Conservation (phyloP, 2,329 filamentous ascomycete genomes). For the Trichophyton equinum region DNA sequence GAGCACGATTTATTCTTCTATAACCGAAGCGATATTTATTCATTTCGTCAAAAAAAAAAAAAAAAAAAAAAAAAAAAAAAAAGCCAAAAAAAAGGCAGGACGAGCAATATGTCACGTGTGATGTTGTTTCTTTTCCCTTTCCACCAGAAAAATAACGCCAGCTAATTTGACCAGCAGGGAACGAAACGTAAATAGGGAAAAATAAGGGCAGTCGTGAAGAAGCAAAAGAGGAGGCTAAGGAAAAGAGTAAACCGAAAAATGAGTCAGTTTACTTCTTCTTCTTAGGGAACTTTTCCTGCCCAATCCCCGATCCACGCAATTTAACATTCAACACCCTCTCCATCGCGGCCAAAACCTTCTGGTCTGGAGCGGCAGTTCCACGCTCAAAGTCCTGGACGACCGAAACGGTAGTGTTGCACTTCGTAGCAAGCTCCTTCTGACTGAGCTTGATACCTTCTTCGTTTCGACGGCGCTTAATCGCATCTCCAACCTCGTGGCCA, state of each 20-base stretch:
- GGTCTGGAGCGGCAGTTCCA: constrained; percentile 64
- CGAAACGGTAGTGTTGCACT: constrained; percentile 74
- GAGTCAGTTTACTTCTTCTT: constrained; percentile 42
- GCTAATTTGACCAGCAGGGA: background rate
- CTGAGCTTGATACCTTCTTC: constrained; percentile 89
- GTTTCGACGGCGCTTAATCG: constrained; percentile 67
- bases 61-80: background rate
- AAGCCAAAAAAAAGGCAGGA: background rate
- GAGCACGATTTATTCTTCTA: background rate
- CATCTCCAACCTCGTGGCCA: constrained; percentile 65
- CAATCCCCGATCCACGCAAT: constrained; percentile 74
- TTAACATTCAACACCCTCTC: constrained; percentile 80
- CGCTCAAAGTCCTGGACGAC: constrained; percentile 78
- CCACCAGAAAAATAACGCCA: background rate
- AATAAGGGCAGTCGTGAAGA: background rate
- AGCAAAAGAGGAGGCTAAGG: background rate
- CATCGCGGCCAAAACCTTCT: constrained; percentile 66
- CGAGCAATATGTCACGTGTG: background rate
- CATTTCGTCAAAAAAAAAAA: background rate
- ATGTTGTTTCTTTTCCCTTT: background rate
- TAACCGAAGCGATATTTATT: background rate
- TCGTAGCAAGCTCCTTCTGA: constrained; percentile 74
- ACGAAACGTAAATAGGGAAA: background rate
- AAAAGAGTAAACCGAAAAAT: background rate
- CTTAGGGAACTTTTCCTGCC: constrained; percentile 68